Percentiles rank a stretch among this genome's conserved stretches.
phyloP scores from a whole-genome alignment of 1,284 basidiomycete genomes.

The Inonotus hispidus region DNA sequence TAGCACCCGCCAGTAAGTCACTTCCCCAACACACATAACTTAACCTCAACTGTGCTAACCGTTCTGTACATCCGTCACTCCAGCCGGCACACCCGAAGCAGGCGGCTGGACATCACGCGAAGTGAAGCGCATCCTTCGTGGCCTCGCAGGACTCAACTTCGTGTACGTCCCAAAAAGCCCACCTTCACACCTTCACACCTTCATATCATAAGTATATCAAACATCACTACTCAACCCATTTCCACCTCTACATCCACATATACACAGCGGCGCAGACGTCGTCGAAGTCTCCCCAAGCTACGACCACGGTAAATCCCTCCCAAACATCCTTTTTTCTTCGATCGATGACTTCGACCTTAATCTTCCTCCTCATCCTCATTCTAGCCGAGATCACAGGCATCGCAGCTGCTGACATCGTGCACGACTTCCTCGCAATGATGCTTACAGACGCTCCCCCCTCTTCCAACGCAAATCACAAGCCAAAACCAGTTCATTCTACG shows the following conservation, averaged over 20 bases:
- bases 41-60: neutral
- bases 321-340: neutral
- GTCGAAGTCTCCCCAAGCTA: slow-evolving; percentile 84
- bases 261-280: slow-evolving; percentile 59
- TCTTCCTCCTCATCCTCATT: neutral
- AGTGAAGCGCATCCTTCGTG: slow-evolving; percentile 72
- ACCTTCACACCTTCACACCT: neutral
- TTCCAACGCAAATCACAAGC: neutral
- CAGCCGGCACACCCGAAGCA: slow-evolving; percentile 79
- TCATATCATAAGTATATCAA: neutral
- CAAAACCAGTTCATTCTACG: neutral
- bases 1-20: slow-evolving; percentile 70
- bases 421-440: slow-evolving; percentile 64
- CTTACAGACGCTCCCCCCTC: slow-evolving; percentile 12
- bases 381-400: slow-evolving; percentile 67
- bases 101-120: slow-evolving; percentile 82
- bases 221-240: neutral
- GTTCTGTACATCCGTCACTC: neutral
- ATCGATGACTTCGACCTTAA: neutral
- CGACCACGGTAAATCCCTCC: slow-evolving; percentile 46
- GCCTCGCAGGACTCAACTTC: slow-evolving; percentile 71
- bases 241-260: neutral
- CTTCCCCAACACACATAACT: neutral
- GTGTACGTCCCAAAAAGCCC: slow-evolving; percentile 45
- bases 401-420: slow-evolving; percentile 66